These are phyloP conservation scores for Singerocomus inundabilis DNA, from an alignment of 1,284 basidiomycete genomes.

Conservation along the genomic window DNA sequence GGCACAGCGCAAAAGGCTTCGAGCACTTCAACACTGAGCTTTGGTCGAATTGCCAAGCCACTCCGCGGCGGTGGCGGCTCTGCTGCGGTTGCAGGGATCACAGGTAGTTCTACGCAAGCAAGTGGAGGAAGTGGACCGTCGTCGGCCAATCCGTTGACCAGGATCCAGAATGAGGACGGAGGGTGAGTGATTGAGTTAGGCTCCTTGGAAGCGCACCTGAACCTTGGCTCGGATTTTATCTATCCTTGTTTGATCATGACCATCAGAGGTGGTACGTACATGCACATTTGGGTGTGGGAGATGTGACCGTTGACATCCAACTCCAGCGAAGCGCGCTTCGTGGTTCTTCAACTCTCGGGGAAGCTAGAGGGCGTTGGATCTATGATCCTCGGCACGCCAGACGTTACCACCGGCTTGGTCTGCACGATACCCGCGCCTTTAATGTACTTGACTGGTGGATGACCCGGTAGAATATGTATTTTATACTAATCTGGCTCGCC, in stretches of 20 bases:
- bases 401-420: constrained; percentile 34
- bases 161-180: constrained; percentile 77
- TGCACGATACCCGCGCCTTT: constrained; percentile 33
- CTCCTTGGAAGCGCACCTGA: constrained; percentile 27
- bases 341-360: constrained; percentile 85
- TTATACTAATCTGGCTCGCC: constrained; percentile 32
- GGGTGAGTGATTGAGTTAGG: constrained; percentile 52
- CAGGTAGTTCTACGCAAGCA: constrained; percentile 44
- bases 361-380: constrained; percentile 31
- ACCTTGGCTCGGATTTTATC: constrained; percentile 11
- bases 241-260: constrained; percentile 8
- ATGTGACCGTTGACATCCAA: constrained; percentile 17
- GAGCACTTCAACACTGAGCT: constrained; percentile 68
- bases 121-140: constrained; percentile 44
- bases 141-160: constrained; percentile 58
- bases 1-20: constrained; percentile 73
- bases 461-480: constrained; percentile 18
- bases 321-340: constrained; percentile 77
- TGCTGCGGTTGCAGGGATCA: constrained; percentile 36
- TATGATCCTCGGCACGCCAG: constrained; percentile 15
- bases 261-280: constrained; percentile 44
- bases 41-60: constrained; percentile 96
- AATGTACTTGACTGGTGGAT: constrained; percentile 28
- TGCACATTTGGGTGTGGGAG: constrained; percentile 6
- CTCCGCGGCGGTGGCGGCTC: constrained; percentile 86